Base-by-base conservation (phyloP, 768 basidiomycete genomes). In the Paxillus involutus region DNA sequence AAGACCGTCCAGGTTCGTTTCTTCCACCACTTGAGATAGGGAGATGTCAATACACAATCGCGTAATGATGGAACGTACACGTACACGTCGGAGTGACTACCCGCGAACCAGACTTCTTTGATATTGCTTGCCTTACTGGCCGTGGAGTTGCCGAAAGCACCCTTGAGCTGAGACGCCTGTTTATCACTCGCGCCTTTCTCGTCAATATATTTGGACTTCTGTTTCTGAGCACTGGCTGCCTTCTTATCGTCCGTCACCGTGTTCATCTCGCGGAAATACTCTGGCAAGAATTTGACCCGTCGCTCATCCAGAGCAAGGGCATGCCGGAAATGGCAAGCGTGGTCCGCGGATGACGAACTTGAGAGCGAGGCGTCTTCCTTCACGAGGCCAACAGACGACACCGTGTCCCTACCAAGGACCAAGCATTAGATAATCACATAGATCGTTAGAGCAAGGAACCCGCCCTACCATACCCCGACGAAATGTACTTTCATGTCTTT, bases 31-130 rank as follows among this genome's bases (percentile, higher is more conserved):
- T 62, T 17, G 35, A 44, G 30, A 30, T 2, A 30, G 16, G n/a
- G 11, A 41, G 16, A 44, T 49, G 10, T 47, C 37, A 16, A 42
- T 17, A 51, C 42, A 21, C 12, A 16, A 43, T 5, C 29, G 10
- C 3, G 32, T 17, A 44, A 1, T 14, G 21, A 9, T 48, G 11
- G 3, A 16, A 30, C 10, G 45, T 35, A 44, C 14, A 57, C 55
- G 13, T 49, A 71, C 73, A 45, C 59, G 63, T 74, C 73, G 32
- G 61, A 63, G 53, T 75, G 75, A 10, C 64, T 63, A 7, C 75
- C 82, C 1, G 82, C 68, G 62, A 86, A 86, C 83, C 85, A 86
- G 2, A 86, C 85, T 63, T 86, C 84, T 53, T 79, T 73, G 13
- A 84, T 51, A 19, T 62, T 59, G 36, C 49, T 39, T 4, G 44